A percentile compares a stretch with the other conserved stretches of the same genome.
phyloP scores from a whole-genome alignment of 257 asterid species.

The Petrea volubilis region DNA sequence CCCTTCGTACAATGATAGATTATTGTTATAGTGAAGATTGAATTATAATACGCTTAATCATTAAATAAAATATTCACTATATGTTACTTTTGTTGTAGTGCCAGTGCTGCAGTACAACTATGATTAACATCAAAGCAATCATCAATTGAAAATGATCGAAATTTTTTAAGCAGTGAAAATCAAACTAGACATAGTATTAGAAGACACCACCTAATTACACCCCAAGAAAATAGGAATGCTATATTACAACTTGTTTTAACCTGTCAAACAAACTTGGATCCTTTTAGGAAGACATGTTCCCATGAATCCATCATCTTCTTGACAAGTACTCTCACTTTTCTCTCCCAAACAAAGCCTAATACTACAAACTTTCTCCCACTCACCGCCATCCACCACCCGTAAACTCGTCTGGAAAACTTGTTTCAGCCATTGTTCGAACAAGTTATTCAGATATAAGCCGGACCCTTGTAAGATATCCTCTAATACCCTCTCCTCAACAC shows the following conservation, averaged over 20 bases:
- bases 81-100: too few species aligned
- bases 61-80: too few species aligned
- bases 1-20: too few species aligned
- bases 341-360: slow-evolving; percentile 63
- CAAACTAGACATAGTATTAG: slow-evolving; percentile 29
- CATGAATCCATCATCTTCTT: slow-evolving; percentile 51
- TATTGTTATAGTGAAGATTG: too few species aligned
- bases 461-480: slow-evolving; percentile 45
- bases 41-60: too few species aligned
- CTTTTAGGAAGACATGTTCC: slow-evolving; percentile 75
- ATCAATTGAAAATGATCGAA: too few species aligned
- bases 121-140: too few species aligned
- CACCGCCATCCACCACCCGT: slow-evolving; percentile 21
- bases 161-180: neutral
- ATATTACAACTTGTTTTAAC: slow-evolving; percentile 45
- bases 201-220: slow-evolving; percentile 45
- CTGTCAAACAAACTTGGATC: slow-evolving; percentile 54
- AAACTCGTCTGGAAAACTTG: slow-evolving; percentile 52
- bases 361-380: slow-evolving; percentile 32
- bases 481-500: slow-evolving; percentile 47
- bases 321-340: slow-evolving; percentile 27
- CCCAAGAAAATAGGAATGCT: slow-evolving; percentile 26
- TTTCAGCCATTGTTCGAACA: slow-evolving; percentile 70
- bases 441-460: slow-evolving; percentile 43
- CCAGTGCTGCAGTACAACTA: too few species aligned